Base-by-base conservation (phyloP, 176 grass and related monocot genomes). In the Oryza coarctata region DNA sequence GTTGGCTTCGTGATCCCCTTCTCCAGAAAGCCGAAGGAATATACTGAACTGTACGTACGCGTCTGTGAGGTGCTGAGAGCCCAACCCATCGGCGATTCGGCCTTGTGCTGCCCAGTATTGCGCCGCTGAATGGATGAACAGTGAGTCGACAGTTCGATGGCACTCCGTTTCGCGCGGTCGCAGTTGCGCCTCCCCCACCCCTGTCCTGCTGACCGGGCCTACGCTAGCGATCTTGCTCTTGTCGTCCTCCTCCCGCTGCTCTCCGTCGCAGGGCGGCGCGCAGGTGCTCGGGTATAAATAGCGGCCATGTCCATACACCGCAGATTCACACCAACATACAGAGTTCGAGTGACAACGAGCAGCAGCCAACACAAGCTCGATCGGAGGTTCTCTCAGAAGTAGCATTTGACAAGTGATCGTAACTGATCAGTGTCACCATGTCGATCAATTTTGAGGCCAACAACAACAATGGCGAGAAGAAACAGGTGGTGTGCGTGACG, bases 401-500 rank as follows among this genome's bases (percentile, higher is more conserved):
- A 25, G 39, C 26, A 32, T 65, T 27, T 39, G 47, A 2, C 3
- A 13, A 2, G 47, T 20, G 47, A 52, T 5, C 1, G 47, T 6
- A 52, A 32, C 17, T 0, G 39, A 31, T 1, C 10, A 18, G 39
- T 17, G 10, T 33, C 34, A 23, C 34, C 76, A 88, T 88, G 81
- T 35, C 70, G 35, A 60, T 34, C 1, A 12, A 1, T 32, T 20
- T 10, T 35, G 27, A 68, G 33, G 41, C 30, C 63, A 44, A 0
- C 70, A 69, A 6, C 52, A 58, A 55, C 18, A 55, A 10, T 20
- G n/a, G 66, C 45, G 80, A 62, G 8, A 14, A 72, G 55, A 3
- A 15, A 73, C 45, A 80, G 72, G 23, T 90, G 77, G 89, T 91
- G 0, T 91, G 89, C 41, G 86, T 91, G 3, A 91, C 89, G 0